Percentiles rank a stretch among this genome's conserved stretches.
These are phyloP conservation scores for Cladochytrium replicatum DNA, from an alignment of 192 early-diverging fungal genomes.

Conservation along the genomic window DNA sequence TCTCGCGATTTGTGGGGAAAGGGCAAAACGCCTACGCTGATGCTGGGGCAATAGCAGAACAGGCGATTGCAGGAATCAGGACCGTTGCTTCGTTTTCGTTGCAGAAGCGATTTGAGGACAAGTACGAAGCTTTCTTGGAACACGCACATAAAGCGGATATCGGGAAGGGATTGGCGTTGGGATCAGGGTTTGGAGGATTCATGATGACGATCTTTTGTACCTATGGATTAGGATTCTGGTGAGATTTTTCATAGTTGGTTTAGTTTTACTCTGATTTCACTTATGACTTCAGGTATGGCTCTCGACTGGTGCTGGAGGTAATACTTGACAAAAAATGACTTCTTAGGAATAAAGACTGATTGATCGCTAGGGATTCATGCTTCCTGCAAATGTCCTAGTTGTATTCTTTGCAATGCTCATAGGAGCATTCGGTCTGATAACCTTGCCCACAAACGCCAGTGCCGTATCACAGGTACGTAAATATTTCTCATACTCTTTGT, in stretches of 20 bases:
- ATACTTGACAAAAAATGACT: constrained; percentile 27
- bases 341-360: too few relatives aligned
- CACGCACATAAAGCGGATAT: constrained; percentile 25
- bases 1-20: constrained; percentile 25
- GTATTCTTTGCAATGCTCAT: constrained; percentile 87
- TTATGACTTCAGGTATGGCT: constrained; percentile 46
- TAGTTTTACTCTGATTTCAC: constrained; percentile 23
- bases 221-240: constrained; percentile 78
- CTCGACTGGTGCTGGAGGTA: constrained; percentile 31
- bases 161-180: constrained; percentile 32
- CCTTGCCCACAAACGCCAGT: not conserved
- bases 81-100: constrained; percentile 32
- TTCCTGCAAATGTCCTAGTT: constrained; percentile 50
- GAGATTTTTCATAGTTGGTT: constrained; percentile 20
- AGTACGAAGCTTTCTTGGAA: constrained; percentile 15
- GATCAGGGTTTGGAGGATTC: constrained; percentile 36
- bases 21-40: constrained; percentile 65
- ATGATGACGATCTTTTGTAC: constrained; percentile 47
- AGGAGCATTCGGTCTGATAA: constrained; percentile 58
- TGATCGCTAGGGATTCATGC: constrained; percentile 15
- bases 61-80: constrained; percentile 35
- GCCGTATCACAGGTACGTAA: constrained; percentile 18
- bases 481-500: constrained; percentile 59
- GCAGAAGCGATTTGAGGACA: constrained; percentile 13
- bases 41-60: constrained; percentile 77